Evolutionary conservation across 176 grass and related monocot genomes (phyloP), one percentile per base, ranked within the genome.

Genomic region (bread wheat (Triticum aestivum)): DNA sequence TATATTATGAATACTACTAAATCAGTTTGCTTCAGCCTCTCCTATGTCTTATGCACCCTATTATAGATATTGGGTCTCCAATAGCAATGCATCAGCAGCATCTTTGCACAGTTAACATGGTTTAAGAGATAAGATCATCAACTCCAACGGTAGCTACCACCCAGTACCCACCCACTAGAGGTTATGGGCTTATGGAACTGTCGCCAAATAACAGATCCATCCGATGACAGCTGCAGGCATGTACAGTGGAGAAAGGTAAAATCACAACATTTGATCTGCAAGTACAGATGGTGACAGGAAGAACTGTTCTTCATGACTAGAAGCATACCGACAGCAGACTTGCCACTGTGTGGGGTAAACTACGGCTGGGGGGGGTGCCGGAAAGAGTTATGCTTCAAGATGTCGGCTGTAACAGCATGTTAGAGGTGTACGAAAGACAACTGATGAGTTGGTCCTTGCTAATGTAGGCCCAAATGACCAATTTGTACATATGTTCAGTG

Each of bases 231-330:
- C n/a, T 5, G 71, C 39, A 49, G 72, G 42, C 14, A 13, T 29
- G 24, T 75, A 73, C 13, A 14, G 3, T 5, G 14, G 41, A 45
- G 23, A 45, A 51, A 30, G 39, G 11, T 47, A 75, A 75, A 49
- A 75, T 75, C 72, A 49, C 12, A 75, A 49, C 23, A 49, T 49
- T 29, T 49, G 42, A 41, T 47, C 23, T 29, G 44, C 3, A 49
- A 12, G 72, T 75, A 29, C n/a, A 13, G 41, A 75, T 51, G 42
- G 42, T 75, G 42, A 75, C 24, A 65, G 15, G 24, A 24, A 79
- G 56, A 63, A 65, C 37, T 83, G 69, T 17, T 83, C 38, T 62
- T 30, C 82, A 30, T 74, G 24, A 61, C 69, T 41, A 73, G n/a
- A 42, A 75, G 58, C 69, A 62, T 7, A 75, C 42, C 5, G 29